Percentiles rank a stretch among this genome's conserved stretches.
These are phyloP conservation scores for Taphrina sp. DNA, from an alignment of 1,139 yeast species.

Conservation along the genomic window DNA sequence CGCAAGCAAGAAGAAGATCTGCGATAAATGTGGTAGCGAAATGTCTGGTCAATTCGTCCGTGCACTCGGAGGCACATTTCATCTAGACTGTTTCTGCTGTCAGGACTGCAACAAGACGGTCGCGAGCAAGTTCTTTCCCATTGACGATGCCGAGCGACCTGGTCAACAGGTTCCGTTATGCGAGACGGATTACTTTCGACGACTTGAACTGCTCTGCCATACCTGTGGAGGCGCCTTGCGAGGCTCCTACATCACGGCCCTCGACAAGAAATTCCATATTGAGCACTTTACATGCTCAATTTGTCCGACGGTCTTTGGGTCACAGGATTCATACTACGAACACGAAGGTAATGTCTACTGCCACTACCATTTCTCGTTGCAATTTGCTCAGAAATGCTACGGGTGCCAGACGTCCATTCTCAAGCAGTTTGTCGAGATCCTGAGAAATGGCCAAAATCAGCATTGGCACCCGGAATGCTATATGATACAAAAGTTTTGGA, in stretches of 20 bases:
- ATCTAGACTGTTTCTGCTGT: conserved; percentile 36
- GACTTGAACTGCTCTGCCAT: conserved; percentile 76
- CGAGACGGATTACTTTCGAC: conserved; percentile 86
- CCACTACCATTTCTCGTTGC: conserved; percentile 82
- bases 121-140: conserved; percentile 51
- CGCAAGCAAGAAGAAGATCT: conserved; percentile 1
- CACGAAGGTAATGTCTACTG: conserved; percentile 81
- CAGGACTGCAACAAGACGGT: conserved; percentile 39
- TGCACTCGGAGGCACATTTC: conserved; percentile 34
- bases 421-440: conserved; percentile 90
- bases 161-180: conserved; percentile 69
- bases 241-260: conserved; percentile 91
- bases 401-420: conserved; percentile 90
- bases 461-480: conserved; percentile 99
- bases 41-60: conserved; percentile 34
- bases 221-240: conserved; percentile 82
- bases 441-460: conserved; percentile 87
- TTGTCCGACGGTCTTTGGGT: conserved; percentile 83
- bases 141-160: conserved; percentile 44
- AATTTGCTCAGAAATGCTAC: conserved; percentile 85
- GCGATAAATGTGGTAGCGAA: conserved; percentile 11
- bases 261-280: conserved; percentile 87
- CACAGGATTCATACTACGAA: conserved; percentile 90
- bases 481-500: conserved; percentile 97
- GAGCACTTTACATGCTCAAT: conserved; percentile 93